Evolutionary conservation across 2,329 filamentous ascomycete species (phyloP).

Genomic region (Fusarium nurragi): DNA sequence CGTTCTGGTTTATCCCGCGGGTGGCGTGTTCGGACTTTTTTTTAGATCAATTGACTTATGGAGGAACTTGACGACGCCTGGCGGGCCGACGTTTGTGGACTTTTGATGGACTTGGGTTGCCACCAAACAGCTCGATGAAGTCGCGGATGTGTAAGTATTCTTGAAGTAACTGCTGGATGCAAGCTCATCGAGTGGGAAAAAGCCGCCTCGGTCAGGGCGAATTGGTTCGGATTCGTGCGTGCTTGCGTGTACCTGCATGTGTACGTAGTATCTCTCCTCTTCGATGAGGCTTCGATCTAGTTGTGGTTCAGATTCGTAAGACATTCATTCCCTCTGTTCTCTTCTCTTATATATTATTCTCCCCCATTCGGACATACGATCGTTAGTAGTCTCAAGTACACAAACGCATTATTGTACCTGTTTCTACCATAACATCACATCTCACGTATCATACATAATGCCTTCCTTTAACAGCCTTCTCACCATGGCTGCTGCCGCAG

Average conservation of each 20-base stretch:
- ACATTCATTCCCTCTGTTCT: not conserved
- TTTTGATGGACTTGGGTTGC: conserved; percentile 14
- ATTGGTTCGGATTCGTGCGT: conserved; percentile 13
- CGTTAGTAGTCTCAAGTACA: conserved; percentile 16
- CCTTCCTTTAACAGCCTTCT: conserved; percentile 48
- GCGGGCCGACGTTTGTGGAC: conserved; percentile 10
- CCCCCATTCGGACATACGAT: conserved; percentile 19
- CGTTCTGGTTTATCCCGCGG: not conserved
- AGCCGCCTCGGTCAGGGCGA: conserved; percentile 1
- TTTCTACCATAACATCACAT: not conserved
- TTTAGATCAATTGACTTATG: not conserved
- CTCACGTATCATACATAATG: conserved; percentile 41
- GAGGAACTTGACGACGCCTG: not conserved
- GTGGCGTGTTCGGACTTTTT: conserved; percentile 31
- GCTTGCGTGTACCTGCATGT: conserved; percentile 29
- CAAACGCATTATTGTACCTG: not conserved
- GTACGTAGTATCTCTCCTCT: conserved; percentile 14
- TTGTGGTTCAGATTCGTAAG: conserved; percentile 6
- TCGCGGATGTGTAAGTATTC: not conserved
- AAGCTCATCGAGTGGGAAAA: not conserved
- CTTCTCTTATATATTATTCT: conserved; percentile 3
- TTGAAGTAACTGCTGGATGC: conserved; percentile 1
- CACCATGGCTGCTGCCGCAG: conserved; percentile 49
- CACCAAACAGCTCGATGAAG: not conserved
- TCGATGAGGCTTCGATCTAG: conserved; percentile 7